Base-by-base conservation (phyloP, 2,329 filamentous ascomycete species). In the Epichloe uncinata region DNA sequence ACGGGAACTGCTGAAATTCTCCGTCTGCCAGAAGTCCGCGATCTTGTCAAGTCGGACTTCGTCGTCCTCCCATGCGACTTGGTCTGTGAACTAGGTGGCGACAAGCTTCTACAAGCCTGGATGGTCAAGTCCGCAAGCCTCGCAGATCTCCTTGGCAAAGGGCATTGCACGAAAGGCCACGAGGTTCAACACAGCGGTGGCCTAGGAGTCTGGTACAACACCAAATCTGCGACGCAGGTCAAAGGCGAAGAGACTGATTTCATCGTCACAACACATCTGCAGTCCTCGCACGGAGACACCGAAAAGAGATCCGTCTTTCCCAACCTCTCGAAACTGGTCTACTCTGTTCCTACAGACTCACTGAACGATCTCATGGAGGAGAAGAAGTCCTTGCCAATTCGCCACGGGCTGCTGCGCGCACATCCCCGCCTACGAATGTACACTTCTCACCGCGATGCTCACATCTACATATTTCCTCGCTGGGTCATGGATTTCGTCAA, bases 201-300 rank as follows among this genome's bases (percentile, higher is more conserved):
- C 1, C 71, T 97, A 37, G 84, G 85, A 5, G 85, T 98, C 1
- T 97, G 86, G 82, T 97, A 96, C 65, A 81, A 91, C 60, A 95
- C 89, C 2, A 87, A 87, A 62, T 67, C 71, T 2, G 84, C 85
- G 53, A 81, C 80, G 6, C 80, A 81, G 36, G 77, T 91, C 54
- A 97, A 96, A 69, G 84, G 84, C 43, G 88, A 96, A 64, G 89
- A 95, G 64, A 93, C 88, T 2, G 91, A 97, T 61, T 96, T 96
- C 63, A 78, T 96, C 58, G 87, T 84, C 8, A 88, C 86, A 1
- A 77, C 85, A 0, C 81, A 85, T 3, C 69, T 93, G 5, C 70
- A 81, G 3, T 61, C 72, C 4, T 72, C 81, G 9, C 73, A 79
- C 0, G 50, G 58, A 4, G 56, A 58, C 3, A 53, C 61, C 15